Evolutionary conservation across 805 yeast genomes (phyloP), one percentile per base, ranked within the genome.

Genomic region (Kuraishia piskuri): DNA sequence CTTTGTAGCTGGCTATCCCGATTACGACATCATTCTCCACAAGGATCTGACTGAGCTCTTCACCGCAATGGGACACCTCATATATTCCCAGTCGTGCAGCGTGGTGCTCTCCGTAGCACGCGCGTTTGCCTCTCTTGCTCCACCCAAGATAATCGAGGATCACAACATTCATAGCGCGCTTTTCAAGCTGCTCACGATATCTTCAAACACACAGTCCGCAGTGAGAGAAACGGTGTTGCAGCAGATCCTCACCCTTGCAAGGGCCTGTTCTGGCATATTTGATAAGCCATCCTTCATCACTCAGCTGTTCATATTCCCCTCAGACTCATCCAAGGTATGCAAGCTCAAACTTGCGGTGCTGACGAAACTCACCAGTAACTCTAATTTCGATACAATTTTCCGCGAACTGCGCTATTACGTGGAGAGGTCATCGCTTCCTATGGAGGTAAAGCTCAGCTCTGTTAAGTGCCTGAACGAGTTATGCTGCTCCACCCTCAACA

Each of bases 351-450:
- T 91, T 6, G 73, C 74, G 50, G 78, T 88, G 21, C 67, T 90
- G 44, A 75, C 89, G 5, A 71, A 76, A 22, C 68, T 89, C n/a
- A 76, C 82, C 37, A 74, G 76, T 53, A 79, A 77, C 44, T 62
- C 68, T 10, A 88, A 79, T 59, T 78, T 81, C 48, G 71, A 73
- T 21, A 54, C 61, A 2, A 74, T 88, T 3, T 67, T 85, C 26
- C 73, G 76, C 31, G 95, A 90, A 63, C 66, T 90, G 26, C 84
- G 83, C 61, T 80, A 81, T 61, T 78, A 80, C 55, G 79, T 67
- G 21, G 50, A 37, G 6, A 21, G 31, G 14, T 31, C 51, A 6
- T 26, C 51, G 19, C 6, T 49, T 14, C 14, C 22, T 9, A 19
- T 44, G n/a, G 48, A 44, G 19, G 37, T 52, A 9, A 67, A 75